phyloP scores from a whole-genome alignment of 2,329 filamentous ascomycete genomes.

The Coniochaeta prunicola region DNA sequence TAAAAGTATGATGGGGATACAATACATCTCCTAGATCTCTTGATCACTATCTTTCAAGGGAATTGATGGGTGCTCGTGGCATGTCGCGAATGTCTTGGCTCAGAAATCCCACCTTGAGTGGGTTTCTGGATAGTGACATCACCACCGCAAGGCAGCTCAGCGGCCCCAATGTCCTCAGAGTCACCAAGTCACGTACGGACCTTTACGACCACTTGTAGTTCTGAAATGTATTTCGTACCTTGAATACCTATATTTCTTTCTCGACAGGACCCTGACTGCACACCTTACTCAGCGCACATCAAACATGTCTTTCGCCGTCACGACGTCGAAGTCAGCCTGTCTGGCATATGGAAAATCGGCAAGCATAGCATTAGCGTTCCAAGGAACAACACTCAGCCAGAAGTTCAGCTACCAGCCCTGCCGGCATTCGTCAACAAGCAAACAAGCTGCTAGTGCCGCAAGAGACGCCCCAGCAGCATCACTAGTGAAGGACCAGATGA shows the following conservation, averaged over 20 bases:
- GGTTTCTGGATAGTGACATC: background rate
- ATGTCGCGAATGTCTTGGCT: too few relatives aligned
- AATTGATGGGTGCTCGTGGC: too few relatives aligned
- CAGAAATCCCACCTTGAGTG: too few relatives aligned
- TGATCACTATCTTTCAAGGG: too few relatives aligned
- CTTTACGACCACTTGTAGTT: too few relatives aligned
- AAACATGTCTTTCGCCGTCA: background rate
- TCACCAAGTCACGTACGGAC: too few relatives aligned
- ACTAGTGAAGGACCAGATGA: background rate
- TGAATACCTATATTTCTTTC: background rate
- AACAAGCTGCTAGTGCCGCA: background rate
- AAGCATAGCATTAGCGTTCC: background rate
- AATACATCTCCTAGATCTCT: background rate
- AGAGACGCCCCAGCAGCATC: background rate
- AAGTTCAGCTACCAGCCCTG: background rate
- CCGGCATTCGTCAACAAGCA: background rate
- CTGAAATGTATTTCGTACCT: background rate
- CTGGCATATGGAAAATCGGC: background rate
- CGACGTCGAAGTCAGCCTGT: background rate
- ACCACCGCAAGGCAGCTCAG: background rate
- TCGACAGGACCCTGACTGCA: background rate
- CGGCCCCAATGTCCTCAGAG: too few relatives aligned
- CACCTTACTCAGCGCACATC: background rate
- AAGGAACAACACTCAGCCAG: background rate
- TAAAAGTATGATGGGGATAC: too few relatives aligned